A percentile compares a stretch with the other conserved stretches of the same genome.
Conservation (phyloP, 2,329 filamentous ascomycete species). For the Phyllosticta ampelicida region DNA sequence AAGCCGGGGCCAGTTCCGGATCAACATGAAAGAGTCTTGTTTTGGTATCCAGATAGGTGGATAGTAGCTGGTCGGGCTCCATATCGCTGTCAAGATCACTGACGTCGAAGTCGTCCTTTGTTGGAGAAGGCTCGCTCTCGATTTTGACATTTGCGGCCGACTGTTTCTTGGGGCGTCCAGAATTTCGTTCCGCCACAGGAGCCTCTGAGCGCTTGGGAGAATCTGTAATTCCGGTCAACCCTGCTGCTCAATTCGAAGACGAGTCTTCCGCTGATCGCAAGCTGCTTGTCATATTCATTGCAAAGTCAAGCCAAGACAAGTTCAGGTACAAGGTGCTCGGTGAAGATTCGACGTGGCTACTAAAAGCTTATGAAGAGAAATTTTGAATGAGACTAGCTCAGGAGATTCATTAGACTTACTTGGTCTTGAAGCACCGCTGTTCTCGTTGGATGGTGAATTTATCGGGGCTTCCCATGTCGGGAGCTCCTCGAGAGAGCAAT, state of each 20-base stretch:
- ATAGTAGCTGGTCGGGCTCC: conserved; percentile 45
- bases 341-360: background rate
- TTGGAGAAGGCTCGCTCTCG: background rate
- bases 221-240: background rate
- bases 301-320: background rate
- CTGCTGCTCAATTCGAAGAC: too few species aligned
- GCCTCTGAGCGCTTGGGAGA: conserved; percentile 3
- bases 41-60: conserved; percentile 68
- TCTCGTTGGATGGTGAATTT: background rate
- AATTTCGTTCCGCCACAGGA: background rate
- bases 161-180: background rate
- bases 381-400: background rate
- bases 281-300: background rate
- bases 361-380: background rate
- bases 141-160: background rate
- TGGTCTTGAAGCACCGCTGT: conserved; percentile 17
- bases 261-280: too few species aligned
- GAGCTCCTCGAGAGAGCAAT: conserved; percentile 58
- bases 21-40: conserved; percentile 38
- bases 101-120: conserved; percentile 25
- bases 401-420: conserved; percentile 14
- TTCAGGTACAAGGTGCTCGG: background rate
- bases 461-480: conserved; percentile 51
- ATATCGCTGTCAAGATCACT: conserved; percentile 41
- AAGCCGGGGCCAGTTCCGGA: conserved; percentile 48